Conservation (phyloP, 441 rosid species). For the Raphanus hybrid region DNA sequence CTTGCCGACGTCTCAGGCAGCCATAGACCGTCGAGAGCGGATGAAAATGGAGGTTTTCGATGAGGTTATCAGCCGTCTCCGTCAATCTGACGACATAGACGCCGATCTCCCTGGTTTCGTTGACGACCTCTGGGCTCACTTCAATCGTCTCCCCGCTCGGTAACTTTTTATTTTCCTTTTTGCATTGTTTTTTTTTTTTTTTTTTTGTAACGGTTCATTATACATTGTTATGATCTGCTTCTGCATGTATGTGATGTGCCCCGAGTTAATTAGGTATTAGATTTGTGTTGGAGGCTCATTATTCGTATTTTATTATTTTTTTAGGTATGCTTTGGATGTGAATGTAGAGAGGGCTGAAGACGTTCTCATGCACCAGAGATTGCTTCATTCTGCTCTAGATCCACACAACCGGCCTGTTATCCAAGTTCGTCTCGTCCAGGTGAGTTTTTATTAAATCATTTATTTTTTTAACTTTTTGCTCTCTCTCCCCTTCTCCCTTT, state of each 20-base stretch:
- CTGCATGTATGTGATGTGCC: conserved; percentile 10
- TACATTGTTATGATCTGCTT: neutral
- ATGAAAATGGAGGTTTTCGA: conserved; percentile 58
- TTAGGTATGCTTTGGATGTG: conserved; percentile 76
- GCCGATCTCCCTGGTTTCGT: conserved; percentile 52
- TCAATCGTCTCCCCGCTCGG: conserved; percentile 75
- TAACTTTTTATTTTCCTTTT: conserved; percentile 17
- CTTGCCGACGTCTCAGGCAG: conserved; percentile 43
- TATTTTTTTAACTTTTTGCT: neutral
- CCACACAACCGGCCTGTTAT: conserved; percentile 63
- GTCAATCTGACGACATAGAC: conserved; percentile 49
- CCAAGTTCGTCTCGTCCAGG: conserved; percentile 69
- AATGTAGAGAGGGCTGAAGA: conserved; percentile 77
- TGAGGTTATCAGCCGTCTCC: conserved; percentile 67
- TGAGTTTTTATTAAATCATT: neutral
- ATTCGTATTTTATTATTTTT: neutral
- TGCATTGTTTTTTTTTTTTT: neutral
- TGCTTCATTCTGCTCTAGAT: conserved; percentile 59
- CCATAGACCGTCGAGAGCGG: conserved; percentile 51
- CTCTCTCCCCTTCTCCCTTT: neutral
- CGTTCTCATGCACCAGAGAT: conserved; percentile 69
- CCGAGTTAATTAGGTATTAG: neutral
- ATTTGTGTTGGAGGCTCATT: neutral
- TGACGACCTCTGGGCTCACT: conserved; percentile 73
- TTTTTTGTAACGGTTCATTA: neutral